phyloP scores from a whole-genome alignment of 1,139 yeast species.

The Candida pseudoviswanathii region DNA sequence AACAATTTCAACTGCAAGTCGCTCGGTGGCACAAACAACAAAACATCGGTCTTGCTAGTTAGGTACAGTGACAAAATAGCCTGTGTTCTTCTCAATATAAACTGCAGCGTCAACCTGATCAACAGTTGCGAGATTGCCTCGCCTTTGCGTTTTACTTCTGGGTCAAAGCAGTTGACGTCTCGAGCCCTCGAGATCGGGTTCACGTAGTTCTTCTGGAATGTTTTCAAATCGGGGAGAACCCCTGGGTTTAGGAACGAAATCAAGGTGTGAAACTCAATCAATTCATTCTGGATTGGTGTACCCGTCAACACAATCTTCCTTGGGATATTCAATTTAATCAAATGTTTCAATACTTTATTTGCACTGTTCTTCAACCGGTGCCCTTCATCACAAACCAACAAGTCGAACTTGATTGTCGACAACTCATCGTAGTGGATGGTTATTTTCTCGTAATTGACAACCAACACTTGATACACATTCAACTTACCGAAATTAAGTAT shows the following conservation, averaged over 20 bases:
- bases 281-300: constrained; percentile 93
- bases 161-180: constrained; percentile 66
- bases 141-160: constrained; percentile 55
- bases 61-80: constrained; percentile 62
- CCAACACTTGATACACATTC: constrained; percentile 76
- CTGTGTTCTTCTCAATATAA: constrained; percentile 77
- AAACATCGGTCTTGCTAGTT: constrained; percentile 77
- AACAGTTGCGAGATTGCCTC: constrained; percentile 62
- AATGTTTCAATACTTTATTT: constrained; percentile 68
- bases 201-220: constrained; percentile 68
- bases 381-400: constrained; percentile 93
- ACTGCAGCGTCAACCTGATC: constrained; percentile 61
- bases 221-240: constrained; percentile 61
- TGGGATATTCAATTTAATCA: constrained; percentile 57
- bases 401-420: constrained; percentile 55
- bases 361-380: constrained; percentile 75
- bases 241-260: constrained; percentile 87
- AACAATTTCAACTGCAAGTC: constrained; percentile 59
- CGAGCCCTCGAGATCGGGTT: constrained; percentile 75
- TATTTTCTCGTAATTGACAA: constrained; percentile 86
- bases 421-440: constrained; percentile 60
- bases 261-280: constrained; percentile 79
- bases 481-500: constrained; percentile 64
- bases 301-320: constrained; percentile 76
- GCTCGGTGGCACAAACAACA: constrained; percentile 80